Base-by-base conservation (phyloP, 495 filamentous ascomycete genomes). In the Schizothecium vesticola region DNA sequence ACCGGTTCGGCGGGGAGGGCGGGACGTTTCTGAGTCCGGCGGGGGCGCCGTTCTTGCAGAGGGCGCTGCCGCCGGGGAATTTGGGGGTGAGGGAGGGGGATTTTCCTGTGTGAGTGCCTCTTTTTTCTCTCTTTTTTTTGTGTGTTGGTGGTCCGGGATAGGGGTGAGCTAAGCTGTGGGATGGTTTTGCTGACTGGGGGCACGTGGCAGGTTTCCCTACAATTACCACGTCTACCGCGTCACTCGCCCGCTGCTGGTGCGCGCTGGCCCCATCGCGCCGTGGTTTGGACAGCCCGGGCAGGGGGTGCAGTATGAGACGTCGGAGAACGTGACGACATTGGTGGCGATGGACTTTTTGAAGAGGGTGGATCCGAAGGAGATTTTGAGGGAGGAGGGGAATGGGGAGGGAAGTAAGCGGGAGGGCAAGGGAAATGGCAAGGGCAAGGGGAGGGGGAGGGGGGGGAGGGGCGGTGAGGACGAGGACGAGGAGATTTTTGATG, bases 281-380 rank as follows among this genome's bases (percentile, higher is more conserved):
- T 87, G 81, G 83, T 89, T 86, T 72, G 85, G 83, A 22, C 86
- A 89, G 77, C 84, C 84, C 0, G 86, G 86, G 0, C 75, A 83
- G 69, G 86, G 86, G 3, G 78, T 82, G 7, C 86, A 88, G 74
- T 85, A 77, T 31, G 59, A 61, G 67, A 55, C 73, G 33, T 64
- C 43, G n/a, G 31, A 59, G 10, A 69, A 63, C 24, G 67, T 77
- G 3, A 23, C 26, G 61, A 66, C 59, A 25, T 31, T 77, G 19
- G 59, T 75, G 36, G 61, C 28, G 28, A 31, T 63, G n/a, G 69
- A 67, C 3, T 69, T 26, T 26, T 24, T 76, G 65, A 59, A 63
- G 51, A 57, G 60, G 28, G 70, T 72, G 65, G 68, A 77, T 56
- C 67, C 69, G 11, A 57, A 25, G 19, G 56, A 23, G 7, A 8